Conservation (phyloP, 2,329 filamentous ascomycete genomes). For the Aspergillus ochraceoroseus region DNA sequence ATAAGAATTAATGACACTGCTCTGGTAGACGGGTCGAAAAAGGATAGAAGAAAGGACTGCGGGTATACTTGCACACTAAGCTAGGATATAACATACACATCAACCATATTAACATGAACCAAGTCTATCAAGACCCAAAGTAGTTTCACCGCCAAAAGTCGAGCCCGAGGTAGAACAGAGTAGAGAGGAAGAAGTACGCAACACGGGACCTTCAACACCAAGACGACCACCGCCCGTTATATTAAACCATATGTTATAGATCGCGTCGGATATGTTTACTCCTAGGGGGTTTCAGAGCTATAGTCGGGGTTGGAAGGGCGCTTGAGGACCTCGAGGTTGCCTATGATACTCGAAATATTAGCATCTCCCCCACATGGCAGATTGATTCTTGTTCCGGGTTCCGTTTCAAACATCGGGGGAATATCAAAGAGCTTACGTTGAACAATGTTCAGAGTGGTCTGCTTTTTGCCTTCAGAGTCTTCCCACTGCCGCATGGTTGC, state of each 20-base stretch:
- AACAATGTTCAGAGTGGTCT: conserved; percentile 60
- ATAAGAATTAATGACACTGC: too few species aligned
- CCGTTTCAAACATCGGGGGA: background rate
- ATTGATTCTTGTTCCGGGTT: background rate
- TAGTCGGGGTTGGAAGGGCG: conserved; percentile 22
- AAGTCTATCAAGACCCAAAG: background rate
- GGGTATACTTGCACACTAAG: conserved; percentile 28
- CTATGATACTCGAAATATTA: conserved; percentile 18
- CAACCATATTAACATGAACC: background rate
- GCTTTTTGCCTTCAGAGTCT: conserved; percentile 64
- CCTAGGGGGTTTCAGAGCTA: conserved; percentile 12
- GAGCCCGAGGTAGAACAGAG: background rate
- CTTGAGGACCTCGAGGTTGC: conserved; percentile 34
- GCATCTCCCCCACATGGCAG: conserved; percentile 2
- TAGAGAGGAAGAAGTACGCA: background rate
- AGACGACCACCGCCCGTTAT: too few species aligned
- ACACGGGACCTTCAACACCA: background rate
- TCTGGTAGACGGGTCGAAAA: too few species aligned
- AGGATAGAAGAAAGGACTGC: conserved; percentile 17
- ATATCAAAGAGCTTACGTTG: conserved; percentile 62
- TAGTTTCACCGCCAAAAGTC: background rate
- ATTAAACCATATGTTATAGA: background rate
- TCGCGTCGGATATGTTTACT: conserved; percentile 9
- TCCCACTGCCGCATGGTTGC: conserved; percentile 63
- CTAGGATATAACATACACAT: conserved; percentile 21